Base-by-base conservation (phyloP, 2,329 filamentous ascomycete species). In the Scedosporium minutisporum region DNA sequence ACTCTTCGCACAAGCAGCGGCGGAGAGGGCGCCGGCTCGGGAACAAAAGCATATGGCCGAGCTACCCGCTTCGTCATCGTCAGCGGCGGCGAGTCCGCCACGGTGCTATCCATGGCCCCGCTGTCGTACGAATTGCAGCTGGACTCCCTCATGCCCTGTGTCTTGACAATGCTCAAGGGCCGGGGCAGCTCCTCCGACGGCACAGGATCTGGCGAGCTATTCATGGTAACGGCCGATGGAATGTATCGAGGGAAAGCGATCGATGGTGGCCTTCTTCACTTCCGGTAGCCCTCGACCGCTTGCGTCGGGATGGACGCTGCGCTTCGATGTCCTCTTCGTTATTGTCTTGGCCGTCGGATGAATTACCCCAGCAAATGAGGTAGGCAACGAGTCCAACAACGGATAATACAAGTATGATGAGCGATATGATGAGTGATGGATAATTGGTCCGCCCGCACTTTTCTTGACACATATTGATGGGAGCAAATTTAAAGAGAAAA, bases 151-250 rank as follows among this genome's bases (percentile, higher is more conserved):
- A 46, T 27, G 16, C 53, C 48, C 12, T 4, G 4, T 29, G 33
- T 57, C 53, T 62, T 62, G 7, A 63, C 57, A 16, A 63, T 60
- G 14, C 29, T 48, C n/a, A 63, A 16, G 16, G 61, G 61, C 12
- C n/a, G 25, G 6, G 60, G 60, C 38, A 46, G 53, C 14, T 29
- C 60, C 21, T 21, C 23, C 12, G 25, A 23, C n/a, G 33, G 57
- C 23, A 14, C 12, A 5, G 57, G 18, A n/a, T 14, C 9, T 7
- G 33, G 57, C 18, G 38, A 44, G n/a, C 27, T 42, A n/a, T 44
- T 25, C 57, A 59, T 59, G 29, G 41, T 6, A 21, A 14, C n/a
- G 57, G 57, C n/a, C 29, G 57, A 33, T 33, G 21, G 14, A 58
- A 33, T n/a, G 29, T 33, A 18, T 58, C 33, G 14, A 59, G 57